Percentiles rank a stretch among this genome's conserved stretches.
These are phyloP conservation scores for Arachis hypogaea DNA, from an alignment of 306 rosid species.

Conservation along the genomic window DNA sequence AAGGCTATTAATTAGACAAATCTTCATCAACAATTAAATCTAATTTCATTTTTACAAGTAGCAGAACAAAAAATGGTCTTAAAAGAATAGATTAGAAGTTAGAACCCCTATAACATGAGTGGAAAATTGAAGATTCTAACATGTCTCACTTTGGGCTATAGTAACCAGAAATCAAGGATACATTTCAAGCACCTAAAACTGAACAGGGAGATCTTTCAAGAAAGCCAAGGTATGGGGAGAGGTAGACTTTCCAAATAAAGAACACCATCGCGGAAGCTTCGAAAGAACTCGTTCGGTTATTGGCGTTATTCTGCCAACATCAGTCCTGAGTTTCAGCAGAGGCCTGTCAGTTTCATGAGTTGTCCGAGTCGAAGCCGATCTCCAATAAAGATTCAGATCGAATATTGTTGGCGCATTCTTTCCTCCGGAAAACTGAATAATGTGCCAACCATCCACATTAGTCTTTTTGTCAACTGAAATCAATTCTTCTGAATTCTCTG, in stretches of 20 bases:
- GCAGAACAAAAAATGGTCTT: slow-evolving; percentile 5
- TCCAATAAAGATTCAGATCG: slow-evolving; percentile 67
- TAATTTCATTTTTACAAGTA: not conserved
- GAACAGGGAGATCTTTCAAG: slow-evolving; percentile 66
- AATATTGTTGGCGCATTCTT: slow-evolving; percentile 65
- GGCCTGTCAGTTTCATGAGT: slow-evolving; percentile 35
- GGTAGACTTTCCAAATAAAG: slow-evolving; percentile 90
- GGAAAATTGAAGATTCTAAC: slow-evolving; percentile 22
- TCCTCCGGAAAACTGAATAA: slow-evolving; percentile 86
- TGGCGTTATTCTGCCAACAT: slow-evolving; percentile 59
- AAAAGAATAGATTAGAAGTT: not conserved
- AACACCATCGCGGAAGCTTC: slow-evolving; percentile 90
- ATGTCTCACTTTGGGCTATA: not conserved
- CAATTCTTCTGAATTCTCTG: slow-evolving; percentile 60
- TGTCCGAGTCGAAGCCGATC: slow-evolving; percentile 40
- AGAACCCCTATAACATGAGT: slow-evolving; percentile 27
- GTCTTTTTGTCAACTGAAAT: slow-evolving; percentile 57
- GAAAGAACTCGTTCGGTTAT: slow-evolving; percentile 58
- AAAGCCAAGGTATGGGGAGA: slow-evolving; percentile 78
- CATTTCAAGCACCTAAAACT: slow-evolving; percentile 47
- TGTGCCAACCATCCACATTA: slow-evolving; percentile 72
- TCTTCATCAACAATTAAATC: slow-evolving; percentile 3
- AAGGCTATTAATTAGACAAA: slow-evolving; percentile 6
- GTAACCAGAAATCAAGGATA: slow-evolving; percentile 18
- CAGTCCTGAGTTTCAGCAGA: slow-evolving; percentile 88